Base-by-base conservation (phyloP, 2,329 filamentous ascomycete species). In the Lasiodiplodia sp. region DNA sequence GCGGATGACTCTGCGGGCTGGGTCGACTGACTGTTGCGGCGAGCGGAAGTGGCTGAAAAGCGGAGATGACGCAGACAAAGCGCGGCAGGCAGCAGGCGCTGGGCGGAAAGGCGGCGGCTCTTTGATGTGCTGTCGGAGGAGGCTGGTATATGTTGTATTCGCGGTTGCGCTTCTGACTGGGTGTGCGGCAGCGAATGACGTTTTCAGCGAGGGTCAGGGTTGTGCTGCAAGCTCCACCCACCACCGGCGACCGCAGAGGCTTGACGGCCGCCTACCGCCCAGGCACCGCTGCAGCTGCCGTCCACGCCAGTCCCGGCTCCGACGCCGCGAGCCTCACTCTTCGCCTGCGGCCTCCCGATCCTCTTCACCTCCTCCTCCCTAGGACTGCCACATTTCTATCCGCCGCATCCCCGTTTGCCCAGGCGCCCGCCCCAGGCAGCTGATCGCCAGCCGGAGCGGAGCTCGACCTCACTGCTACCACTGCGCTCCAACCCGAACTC, bases 311-410 rank as follows among this genome's bases (percentile, higher is more conserved):
- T 49, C 40, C 58, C 58, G 58, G 58, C 58, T 28, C 58, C 38
- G 60, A 52, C 60, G 44, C 44, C 60, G 60, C 60, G 60, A 64
- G 60, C 60, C 60, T 64, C 60, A 64, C 60, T 64, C 16, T 21
- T 52, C 40, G 23, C 40, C 49, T 38, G n/a, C 60, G 28, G 34
- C 60, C 60, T 49, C n/a, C 62, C 23, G n/a, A 34, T 34, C 16
- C 62, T 25, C 23, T 21, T 12, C 23, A 34, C 38, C 44, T 31
- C 53, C 18, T 34, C 34, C 23, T 51, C 56, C 34, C 55, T 37
- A n/a, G 5, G 37, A 34, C 56, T 18, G 56, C 47, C 28, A 25
- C 56, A 18, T 56, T 68, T n/a, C 34, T 53, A 23, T 49, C 47
- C 56, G 40, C 57, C 25, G 56, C 34, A 21, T 18, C 11, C 25